Conservation (phyloP, 2,329 filamentous ascomycete genomes). For the Aspergillus carbonarius region DNA sequence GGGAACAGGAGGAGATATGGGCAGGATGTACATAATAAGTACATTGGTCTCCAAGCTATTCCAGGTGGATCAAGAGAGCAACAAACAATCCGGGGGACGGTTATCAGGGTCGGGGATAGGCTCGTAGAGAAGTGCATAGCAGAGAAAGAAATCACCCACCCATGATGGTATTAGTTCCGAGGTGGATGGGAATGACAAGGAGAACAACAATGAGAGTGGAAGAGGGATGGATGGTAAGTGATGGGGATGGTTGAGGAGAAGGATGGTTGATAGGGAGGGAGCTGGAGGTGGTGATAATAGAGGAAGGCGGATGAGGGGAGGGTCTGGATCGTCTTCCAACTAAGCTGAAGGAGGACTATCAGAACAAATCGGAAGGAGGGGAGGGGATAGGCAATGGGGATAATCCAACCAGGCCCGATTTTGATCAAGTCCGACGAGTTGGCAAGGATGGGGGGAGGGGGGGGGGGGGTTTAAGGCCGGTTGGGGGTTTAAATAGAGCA, state of each 20-base stretch:
- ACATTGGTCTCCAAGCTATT: slow-evolving; percentile 1
- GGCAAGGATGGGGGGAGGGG: neutral
- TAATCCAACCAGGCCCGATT: neutral
- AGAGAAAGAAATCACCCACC: slow-evolving; percentile 19
- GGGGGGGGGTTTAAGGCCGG: no score
- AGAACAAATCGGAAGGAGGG: neutral
- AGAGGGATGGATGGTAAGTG: neutral
- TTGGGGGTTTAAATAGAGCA: neutral
- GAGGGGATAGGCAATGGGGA: neutral
- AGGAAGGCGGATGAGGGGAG: neutral
- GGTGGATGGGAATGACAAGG: slow-evolving; percentile 1
- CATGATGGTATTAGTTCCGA: slow-evolving; percentile 16
- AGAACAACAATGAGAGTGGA: neutral
- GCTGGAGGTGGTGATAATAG: neutral
- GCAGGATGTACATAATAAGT: slow-evolving; percentile 1
- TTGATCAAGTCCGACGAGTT: neutral
- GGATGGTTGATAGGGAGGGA: neutral
- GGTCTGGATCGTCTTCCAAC: neutral
- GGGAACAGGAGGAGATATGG: neutral
- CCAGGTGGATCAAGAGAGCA: slow-evolving; percentile 8
- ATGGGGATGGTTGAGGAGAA: neutral
- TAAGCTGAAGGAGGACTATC: neutral
- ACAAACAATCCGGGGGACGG: slow-evolving; percentile 1
- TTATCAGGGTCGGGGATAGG: neutral
- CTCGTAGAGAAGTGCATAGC: slow-evolving; percentile 16